These are phyloP conservation scores for Lasiodiplodia hormozganensis DNA, from an alignment of 2,329 filamentous ascomycete genomes.

Conservation along the genomic window DNA sequence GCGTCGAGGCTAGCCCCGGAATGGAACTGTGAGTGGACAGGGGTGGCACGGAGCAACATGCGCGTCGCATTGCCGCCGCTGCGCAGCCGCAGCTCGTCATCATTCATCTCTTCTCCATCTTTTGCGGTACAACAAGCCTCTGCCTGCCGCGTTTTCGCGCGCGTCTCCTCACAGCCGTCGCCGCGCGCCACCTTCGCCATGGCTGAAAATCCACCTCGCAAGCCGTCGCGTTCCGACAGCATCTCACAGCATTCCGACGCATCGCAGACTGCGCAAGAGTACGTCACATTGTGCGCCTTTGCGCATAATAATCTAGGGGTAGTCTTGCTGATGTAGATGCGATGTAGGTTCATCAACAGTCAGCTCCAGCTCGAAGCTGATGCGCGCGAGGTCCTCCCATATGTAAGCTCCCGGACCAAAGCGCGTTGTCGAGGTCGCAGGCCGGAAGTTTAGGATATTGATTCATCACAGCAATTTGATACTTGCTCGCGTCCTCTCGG, in stretches of 20 bases:
- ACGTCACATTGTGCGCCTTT: constrained; percentile 28
- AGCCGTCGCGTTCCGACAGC: constrained; percentile 40
- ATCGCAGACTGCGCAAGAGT: constrained; percentile 63
- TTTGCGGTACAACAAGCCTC: not conserved
- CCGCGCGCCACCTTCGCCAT: not conserved
- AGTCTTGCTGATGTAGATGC: constrained; percentile 33
- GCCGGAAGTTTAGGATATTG: constrained; percentile 29
- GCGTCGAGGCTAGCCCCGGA: constrained; percentile 6
- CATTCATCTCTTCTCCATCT: constrained; percentile 1
- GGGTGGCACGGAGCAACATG: constrained; percentile 13
- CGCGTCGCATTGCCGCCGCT: constrained; percentile 13
- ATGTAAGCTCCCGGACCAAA: constrained; percentile 63
- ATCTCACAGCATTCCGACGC: constrained; percentile 56
- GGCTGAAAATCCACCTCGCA: constrained; percentile 17
- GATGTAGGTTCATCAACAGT: constrained; percentile 77
- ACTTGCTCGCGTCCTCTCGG: constrained; percentile 91
- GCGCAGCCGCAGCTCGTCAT: constrained; percentile 2
- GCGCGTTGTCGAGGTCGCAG: constrained; percentile 24
- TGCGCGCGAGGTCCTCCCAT: constrained; percentile 92
- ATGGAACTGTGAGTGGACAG: not conserved
- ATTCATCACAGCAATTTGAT: constrained; percentile 76
- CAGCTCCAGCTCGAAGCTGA: constrained; percentile 94
- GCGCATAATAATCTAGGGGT: too few species aligned
- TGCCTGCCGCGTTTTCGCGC: not conserved
- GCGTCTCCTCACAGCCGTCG: not conserved